Evolutionary conservation across 129 eudicot species (phyloP), one percentile per base, ranked within the genome.

Genomic region (Pittosporum tobira): DNA sequence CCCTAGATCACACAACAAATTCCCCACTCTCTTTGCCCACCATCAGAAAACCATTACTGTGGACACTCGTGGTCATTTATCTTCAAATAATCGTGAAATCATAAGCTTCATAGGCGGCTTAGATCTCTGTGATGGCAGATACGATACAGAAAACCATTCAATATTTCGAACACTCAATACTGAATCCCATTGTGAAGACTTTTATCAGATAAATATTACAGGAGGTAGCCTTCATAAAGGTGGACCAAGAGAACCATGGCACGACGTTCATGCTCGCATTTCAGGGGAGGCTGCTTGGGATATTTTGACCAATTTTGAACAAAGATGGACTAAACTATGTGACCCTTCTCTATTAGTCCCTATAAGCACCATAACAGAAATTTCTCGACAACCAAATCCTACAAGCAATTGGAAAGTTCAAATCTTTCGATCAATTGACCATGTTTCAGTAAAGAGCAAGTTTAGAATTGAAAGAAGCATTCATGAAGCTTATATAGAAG

Each of bases 211-310:
- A 20, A 80, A 75, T 75, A 62, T 91, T 45, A 27, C 84, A 0
- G 98, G 96, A 14, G 95, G 96, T 19, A 77, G 80, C 62, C 74
- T 91, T 16, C 75, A 72, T 29, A 81, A 75, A 75, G 98, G 98
- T 0, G 98, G 98, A 36, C 98, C 98, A 2, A 62, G 96, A 55
- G 99, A 91, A 71, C 94, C 99, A 20, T 91, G 99, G 99, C 99
- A 91, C 14, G 99, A 91, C 64, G 65, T 81, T 42, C 99, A 91
- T 45, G 99, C 96, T 30, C 66, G 90, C 46, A 68, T 91, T 21
- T 61, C 69, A 0, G 99, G 99, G 30, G 88, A 77, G 50, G 99
- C 91, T 6, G 96, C 94, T 15, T 37, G 64, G 69, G 96, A 91
- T 66, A 73, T 91, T 0, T 77, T 87, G 63, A 61, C 34, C 14